Evolutionary conservation across 2,329 filamentous ascomycete genomes (phyloP), one percentile per base, ranked within the genome.

Genomic region (Claviceps sp.): DNA sequence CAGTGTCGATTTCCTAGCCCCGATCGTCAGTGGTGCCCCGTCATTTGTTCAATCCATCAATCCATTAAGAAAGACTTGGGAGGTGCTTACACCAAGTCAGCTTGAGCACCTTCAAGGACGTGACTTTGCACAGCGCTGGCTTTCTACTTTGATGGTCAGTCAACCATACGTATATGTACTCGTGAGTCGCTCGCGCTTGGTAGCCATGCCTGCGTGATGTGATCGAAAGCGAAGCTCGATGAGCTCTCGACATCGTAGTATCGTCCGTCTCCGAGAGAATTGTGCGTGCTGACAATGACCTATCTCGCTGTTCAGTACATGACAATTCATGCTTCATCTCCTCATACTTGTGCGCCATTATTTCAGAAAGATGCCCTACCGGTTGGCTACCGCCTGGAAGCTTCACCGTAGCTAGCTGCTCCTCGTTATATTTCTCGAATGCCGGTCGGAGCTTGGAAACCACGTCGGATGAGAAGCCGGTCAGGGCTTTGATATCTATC

Each of bases 391-490:
- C 81, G 34, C 89, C 89, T 0, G 91, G 91, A 52, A 98, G 80
- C 76, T 94, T 95, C 56, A 88, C 84, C 16, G 89, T 89, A 48
- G 82, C 73, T 68, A 96, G 86, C 70, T 98, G 93, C 69, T 90
- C 85, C 70, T 98, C 91, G 62, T 97, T 96, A 78, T 98, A 97
- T 70, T 86, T 89, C 70, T 90, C 77, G 67, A 95, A 94, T 0
- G 93, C 89, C 0, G 89, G 87, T 6, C 77, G 79, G 50, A 96
- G 84, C 57, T 86, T 82, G 55, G 81, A 72, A 52, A 90, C 72
- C 56, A 93, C 73, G 52, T 77, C 73, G 40, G 82, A 79, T 43
- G 82, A 81, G 59, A 85, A 81, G 56, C 80, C 73, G 17, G 89
- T 89, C 44, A 98, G 77, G 49, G 82, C 77, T 70, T 95, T 95